Conservation (phyloP, 2,329 filamentous ascomycete species). For the Trichophyton benhamiae region DNA sequence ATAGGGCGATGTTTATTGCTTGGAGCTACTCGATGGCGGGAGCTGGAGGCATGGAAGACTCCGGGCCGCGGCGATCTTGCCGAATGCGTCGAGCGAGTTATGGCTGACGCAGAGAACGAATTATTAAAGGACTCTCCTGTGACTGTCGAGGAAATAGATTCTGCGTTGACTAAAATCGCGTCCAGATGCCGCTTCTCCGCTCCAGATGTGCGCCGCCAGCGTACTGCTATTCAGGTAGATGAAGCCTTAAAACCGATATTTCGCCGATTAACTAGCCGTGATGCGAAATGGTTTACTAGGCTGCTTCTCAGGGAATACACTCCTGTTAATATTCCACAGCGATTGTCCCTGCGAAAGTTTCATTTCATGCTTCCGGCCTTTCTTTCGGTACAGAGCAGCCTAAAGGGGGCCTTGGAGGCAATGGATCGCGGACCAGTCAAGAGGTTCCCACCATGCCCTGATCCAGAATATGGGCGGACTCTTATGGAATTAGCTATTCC, state of each 20-base stretch:
- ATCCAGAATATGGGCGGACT: conserved; percentile 20
- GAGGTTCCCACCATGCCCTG: conserved; percentile 27
- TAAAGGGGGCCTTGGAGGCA: conserved; percentile 47
- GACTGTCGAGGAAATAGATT: conserved; percentile 61
- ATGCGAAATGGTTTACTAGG: conserved; percentile 79
- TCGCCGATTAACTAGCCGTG: conserved; percentile 47
- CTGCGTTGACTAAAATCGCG: conserved; percentile 52
- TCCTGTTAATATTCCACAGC: conserved; percentile 51
- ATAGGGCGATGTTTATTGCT: conserved; percentile 56
- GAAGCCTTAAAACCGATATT: conserved; percentile 46
- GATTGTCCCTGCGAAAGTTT: conserved; percentile 45
- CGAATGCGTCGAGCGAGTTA: conserved; percentile 54
- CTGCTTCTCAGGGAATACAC: conserved; percentile 64
- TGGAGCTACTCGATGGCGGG: conserved; percentile 46
- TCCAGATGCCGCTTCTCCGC: conserved; percentile 60
- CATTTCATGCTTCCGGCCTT: conserved; percentile 60
- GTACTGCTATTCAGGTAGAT: conserved; percentile 30
- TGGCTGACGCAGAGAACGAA: conserved; percentile 45
- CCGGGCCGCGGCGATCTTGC: conserved; percentile 56
- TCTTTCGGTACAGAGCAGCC: conserved; percentile 57
- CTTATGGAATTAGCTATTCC: conserved; percentile 27
- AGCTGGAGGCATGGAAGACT: conserved; percentile 51
- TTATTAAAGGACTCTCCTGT: conserved; percentile 34
- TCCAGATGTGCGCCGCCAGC: conserved; percentile 40
- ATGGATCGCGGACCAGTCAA: conserved; percentile 33